phyloP scores from a whole-genome alignment of 1,139 yeast species.

The Yamadazyma buinensis region DNA sequence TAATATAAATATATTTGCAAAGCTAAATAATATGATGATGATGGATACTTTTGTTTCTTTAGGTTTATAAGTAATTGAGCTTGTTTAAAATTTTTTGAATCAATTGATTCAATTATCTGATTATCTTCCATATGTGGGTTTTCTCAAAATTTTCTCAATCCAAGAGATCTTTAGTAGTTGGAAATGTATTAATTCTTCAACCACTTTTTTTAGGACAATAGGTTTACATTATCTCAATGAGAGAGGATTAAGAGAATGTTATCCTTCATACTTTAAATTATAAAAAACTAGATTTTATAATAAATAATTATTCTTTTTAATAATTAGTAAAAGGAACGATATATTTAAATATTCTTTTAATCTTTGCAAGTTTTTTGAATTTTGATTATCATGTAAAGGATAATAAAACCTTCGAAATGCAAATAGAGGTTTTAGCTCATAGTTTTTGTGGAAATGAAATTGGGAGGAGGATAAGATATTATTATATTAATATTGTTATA shows the following conservation, averaged over 20 bases:
- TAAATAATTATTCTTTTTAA: no score
- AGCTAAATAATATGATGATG: slow-evolving; percentile 50
- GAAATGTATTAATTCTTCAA: no score
- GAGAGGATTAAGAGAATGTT: no score
- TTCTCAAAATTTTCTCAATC: slow-evolving; percentile 1
- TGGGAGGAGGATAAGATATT: no score
- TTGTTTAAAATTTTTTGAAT: slow-evolving; percentile 48
- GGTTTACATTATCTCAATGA: no score
- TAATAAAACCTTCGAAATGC: slow-evolving; percentile 20
- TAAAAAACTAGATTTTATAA: no score
- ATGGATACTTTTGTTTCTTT: slow-evolving; percentile 54
- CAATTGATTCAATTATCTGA: slow-evolving; percentile 42
- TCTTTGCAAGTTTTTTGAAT: slow-evolving; percentile 20
- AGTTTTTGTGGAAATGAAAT: no score
- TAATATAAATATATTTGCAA: slow-evolving; percentile 43
- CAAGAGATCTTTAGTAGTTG: neutral
- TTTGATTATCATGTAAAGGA: slow-evolving; percentile 14
- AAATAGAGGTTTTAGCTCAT: slow-evolving; percentile 5
- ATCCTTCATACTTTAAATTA: no score
- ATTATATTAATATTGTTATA: no score
- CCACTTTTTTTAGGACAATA: no score
- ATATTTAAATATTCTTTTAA: no score
- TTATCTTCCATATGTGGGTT: slow-evolving; percentile 7
- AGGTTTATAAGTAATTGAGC: slow-evolving; percentile 51
- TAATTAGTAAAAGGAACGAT: no score